phyloP scores from a whole-genome alignment of 345 rosid species.

The Aethionema arabicum region DNA sequence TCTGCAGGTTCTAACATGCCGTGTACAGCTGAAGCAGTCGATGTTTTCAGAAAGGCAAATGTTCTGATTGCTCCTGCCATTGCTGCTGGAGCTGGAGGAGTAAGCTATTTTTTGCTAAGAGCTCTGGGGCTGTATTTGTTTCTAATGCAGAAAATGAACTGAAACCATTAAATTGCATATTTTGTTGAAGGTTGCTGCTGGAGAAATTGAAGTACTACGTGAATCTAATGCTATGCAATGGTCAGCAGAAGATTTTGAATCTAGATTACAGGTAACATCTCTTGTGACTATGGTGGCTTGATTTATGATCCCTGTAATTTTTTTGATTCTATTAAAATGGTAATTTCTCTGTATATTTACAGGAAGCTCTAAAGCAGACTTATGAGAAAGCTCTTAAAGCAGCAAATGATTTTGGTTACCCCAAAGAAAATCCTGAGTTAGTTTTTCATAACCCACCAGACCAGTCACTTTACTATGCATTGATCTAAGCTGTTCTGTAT shows the following conservation, averaged over 20 bases:
- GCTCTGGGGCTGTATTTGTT: neutral
- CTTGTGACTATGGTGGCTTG: neutral
- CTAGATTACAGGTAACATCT: conserved; percentile 77
- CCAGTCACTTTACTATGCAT: neutral
- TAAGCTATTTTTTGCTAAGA: conserved; percentile 37
- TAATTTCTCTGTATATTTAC: conserved; percentile 30
- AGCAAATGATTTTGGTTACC: conserved; percentile 90
- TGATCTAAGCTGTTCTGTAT: conserved; percentile 6
- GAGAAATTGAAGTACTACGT: conserved; percentile 89
- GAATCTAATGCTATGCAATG: conserved; percentile 87
- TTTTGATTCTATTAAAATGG: neutral
- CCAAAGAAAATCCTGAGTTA: conserved; percentile 94
- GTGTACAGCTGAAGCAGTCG: conserved; percentile 91
- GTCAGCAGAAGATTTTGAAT: conserved; percentile 97
- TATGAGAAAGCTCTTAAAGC: conserved; percentile 88
- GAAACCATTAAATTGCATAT: conserved; percentile 3
- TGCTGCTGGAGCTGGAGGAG: conserved; percentile 94
- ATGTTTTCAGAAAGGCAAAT: conserved; percentile 80
- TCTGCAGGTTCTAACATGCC: conserved; percentile 91
- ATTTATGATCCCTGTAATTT: neutral
- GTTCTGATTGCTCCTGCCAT: conserved; percentile 92
- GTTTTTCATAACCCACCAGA: conserved; percentile 28
- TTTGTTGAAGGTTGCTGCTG: conserved; percentile 85
- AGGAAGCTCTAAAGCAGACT: conserved; percentile 97
- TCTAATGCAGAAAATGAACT: neutral